Evolutionary conservation across 2,329 filamentous ascomycete species (phyloP).

Genomic region (Clarireedia hainanense): DNA sequence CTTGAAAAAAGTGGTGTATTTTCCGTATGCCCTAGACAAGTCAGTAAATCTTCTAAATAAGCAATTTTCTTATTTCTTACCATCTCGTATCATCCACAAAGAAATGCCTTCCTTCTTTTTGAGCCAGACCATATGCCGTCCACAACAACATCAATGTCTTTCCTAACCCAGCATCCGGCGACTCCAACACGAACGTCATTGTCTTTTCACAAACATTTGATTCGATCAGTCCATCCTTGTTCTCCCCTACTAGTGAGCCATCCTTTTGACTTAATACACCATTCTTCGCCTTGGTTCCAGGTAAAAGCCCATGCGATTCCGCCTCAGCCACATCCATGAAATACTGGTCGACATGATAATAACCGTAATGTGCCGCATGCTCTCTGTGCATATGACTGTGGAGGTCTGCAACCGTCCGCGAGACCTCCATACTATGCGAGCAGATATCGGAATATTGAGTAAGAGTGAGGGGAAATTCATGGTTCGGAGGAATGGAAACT

Average conservation of each 20-base stretch:
- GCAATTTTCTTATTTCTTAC: constrained; percentile 28
- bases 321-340: constrained; percentile 72
- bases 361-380: constrained; percentile 40
- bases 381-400: constrained; percentile 36
- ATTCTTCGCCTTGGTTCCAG: constrained; percentile 29
- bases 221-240: constrained; percentile 36
- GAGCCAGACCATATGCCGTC: constrained; percentile 74
- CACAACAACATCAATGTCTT: constrained; percentile 71
- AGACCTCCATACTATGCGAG: constrained; percentile 56
- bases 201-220: constrained; percentile 57
- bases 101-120: constrained; percentile 66
- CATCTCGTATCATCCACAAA: constrained; percentile 81
- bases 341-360: constrained; percentile 56
- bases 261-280: constrained; percentile 24
- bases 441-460: constrained; percentile 64
- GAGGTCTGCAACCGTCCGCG: constrained; percentile 46
- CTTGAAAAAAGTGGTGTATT: constrained; percentile 65
- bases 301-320: constrained; percentile 54
- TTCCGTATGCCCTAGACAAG: constrained; percentile 57
- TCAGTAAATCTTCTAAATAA: constrained; percentile 10
- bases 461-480: constrained; percentile 58
- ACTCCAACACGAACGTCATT: constrained; percentile 72
- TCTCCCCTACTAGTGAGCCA: constrained; percentile 40
- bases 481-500: constrained; percentile 63
- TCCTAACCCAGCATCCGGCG: constrained; percentile 67